These are phyloP conservation scores for Angomonas ambiguus DNA, from an alignment of 208 protist genomes.

Conservation along the genomic window DNA sequence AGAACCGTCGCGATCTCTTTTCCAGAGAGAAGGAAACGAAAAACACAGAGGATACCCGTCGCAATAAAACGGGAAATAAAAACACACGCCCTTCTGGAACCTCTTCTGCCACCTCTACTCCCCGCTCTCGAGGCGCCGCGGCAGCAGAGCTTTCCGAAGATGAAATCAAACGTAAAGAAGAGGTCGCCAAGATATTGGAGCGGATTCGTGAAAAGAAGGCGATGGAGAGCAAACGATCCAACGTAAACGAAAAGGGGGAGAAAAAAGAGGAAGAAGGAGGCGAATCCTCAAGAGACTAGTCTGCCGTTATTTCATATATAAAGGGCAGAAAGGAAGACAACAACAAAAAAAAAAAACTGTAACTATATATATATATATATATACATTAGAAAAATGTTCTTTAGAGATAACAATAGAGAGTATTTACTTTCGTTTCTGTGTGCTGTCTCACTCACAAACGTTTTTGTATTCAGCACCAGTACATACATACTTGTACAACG, in stretches of 20 bases:
- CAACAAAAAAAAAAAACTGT: neutral
- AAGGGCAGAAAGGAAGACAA: too few species aligned
- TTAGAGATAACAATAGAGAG: too few species aligned
- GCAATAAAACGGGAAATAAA: neutral
- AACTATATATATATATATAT: neutral
- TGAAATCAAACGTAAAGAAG: slow-evolving; percentile 26
- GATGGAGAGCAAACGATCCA: neutral
- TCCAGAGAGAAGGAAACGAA: too few species aligned
- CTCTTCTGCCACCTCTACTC: neutral
- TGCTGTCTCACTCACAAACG: too few species aligned
- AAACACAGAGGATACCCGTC: neutral
- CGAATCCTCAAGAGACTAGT: too few species aligned
- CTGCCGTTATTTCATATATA: too few species aligned
- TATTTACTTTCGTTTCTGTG: too few species aligned
- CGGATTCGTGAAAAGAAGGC: slow-evolving; percentile 32
- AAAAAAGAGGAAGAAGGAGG: too few species aligned
- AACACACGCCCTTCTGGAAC: neutral
- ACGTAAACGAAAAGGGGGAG: too few species aligned
- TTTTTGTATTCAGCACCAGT: too few species aligned
- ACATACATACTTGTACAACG: too few species aligned
- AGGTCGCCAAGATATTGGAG: slow-evolving; percentile 37
- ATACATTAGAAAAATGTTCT: neutral
- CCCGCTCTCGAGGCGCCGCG: slow-evolving; percentile 10
- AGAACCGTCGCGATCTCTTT: neutral
- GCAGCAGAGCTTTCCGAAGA: slow-evolving; percentile 9